Evolutionary conservation across 1,284 basidiomycete genomes (phyloP), one percentile per base, ranked within the genome.

Genomic region (Lentinula novae-zelandiae): DNA sequence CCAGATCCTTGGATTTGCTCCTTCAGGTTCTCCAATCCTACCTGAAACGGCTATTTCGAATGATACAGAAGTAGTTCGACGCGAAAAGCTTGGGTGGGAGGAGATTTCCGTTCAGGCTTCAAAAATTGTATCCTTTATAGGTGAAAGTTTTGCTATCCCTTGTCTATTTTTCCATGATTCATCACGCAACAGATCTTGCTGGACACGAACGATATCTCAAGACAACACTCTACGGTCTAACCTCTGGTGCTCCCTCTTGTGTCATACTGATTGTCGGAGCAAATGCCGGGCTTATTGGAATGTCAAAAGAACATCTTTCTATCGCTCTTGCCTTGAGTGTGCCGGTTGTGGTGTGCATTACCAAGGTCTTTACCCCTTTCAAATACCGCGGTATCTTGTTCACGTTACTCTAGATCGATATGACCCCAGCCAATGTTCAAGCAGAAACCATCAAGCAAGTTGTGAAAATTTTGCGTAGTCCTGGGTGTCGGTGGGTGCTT

Each of bases 241-340:
- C 96, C 0, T 96, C 95, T 7, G 94, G 93, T 38, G 87, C 94
- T 1, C 95, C 96, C 0, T 97, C 97, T 60, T 97, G 95, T 73
- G 95, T 98, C 15, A 88, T 98, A 66, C 80, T 99, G 57, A 96
- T 98, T 79, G 93, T 99, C 10, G 97, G 96, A 34, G 96, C 89
- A 1, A 99, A 99, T 72, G 96, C 97, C 1, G 90, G 90, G 6
- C 73, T 99, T 54, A 97, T 98, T 62, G 97, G 97, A 52, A 98
- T 98, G 96, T 95, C 93, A 33, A 98, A 98, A 73, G 95, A 96
- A 72, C 96, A 98, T 74, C 79, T 98, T 12, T 95, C 96, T 1
- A 96, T 99, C 60, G 90, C 96, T 0, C 79, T 99, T 0, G 96
- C 96, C 1, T 78, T 99, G 53, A 93, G 90, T 67, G 92, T 99